Evolutionary conservation across 176 grass and related monocot genomes (phyloP).

Genomic region (Areca catechu): DNA sequence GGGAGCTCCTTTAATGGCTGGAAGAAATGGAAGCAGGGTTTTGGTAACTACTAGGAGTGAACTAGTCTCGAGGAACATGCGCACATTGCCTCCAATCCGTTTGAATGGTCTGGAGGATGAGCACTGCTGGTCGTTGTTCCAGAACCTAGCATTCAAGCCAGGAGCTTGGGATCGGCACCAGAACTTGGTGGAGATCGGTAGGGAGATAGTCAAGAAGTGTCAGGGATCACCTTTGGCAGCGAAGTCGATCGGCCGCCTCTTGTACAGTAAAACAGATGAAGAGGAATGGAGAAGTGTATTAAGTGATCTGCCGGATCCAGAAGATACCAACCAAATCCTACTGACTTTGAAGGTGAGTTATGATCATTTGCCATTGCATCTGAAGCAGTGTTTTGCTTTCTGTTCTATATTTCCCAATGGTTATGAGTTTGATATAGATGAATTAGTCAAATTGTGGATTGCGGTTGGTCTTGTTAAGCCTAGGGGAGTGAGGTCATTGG

Average conservation of each 20-base stretch:
- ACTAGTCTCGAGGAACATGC: conserved; percentile 13
- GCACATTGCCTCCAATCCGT: not conserved
- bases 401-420: too few species aligned
- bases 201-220: conserved; percentile 30
- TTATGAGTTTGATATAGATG: too few species aligned
- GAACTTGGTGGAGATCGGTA: conserved; percentile 22
- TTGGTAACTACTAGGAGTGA: conserved; percentile 41
- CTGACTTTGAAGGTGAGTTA: too few species aligned
- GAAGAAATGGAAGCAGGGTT: conserved; percentile 30
- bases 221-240: conserved; percentile 53
- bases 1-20: conserved; percentile 16
- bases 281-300: conserved; percentile 37
- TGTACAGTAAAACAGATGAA: conserved; percentile 17
- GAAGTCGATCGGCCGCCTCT: conserved; percentile 43
- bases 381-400: too few species aligned
- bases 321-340: conserved; percentile 10
- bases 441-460: too few species aligned
- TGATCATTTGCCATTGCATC: too few species aligned
- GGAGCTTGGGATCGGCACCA: not conserved
- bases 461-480: too few species aligned
- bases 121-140: conserved; percentile 34
- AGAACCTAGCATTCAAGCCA: conserved; percentile 3
- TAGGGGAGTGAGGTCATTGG: too few species aligned
- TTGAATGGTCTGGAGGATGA: conserved; percentile 20
- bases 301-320: conserved; percentile 36